Evolutionary conservation across 1,284 basidiomycete species (phyloP).

Genomic region (Marasmius fiardii): DNA sequence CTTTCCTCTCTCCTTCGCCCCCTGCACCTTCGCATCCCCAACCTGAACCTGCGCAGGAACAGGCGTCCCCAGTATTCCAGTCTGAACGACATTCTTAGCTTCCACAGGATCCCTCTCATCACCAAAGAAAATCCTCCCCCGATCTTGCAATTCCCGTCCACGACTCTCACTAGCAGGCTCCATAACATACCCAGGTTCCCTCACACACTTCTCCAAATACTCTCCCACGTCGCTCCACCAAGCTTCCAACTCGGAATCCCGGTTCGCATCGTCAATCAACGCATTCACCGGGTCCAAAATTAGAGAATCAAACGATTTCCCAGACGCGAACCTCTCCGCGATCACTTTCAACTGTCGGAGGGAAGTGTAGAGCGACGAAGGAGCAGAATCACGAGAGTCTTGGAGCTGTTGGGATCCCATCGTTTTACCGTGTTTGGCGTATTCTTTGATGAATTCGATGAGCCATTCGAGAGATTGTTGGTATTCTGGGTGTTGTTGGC

Average conservation of each 20-base stretch:
- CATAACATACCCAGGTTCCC: conserved; percentile 73
- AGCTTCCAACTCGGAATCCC: conserved; percentile 72
- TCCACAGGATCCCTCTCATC: background rate
- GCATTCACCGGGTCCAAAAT: conserved; percentile 74
- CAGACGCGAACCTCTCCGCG: conserved; percentile 91
- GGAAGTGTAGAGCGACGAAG: conserved; percentile 45
- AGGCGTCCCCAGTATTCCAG: too few relatives aligned
- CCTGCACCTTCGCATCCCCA: too few relatives aligned
- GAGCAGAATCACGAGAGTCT: conserved; percentile 9
- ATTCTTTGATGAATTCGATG: conserved; percentile 70
- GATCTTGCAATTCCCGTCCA: conserved; percentile 60
- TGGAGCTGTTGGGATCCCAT: conserved; percentile 36
- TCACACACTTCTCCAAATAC: conserved; percentile 61
- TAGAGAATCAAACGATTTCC: conserved; percentile 52
- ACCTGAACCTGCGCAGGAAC: too few relatives aligned
- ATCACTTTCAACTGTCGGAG: conserved; percentile 71
- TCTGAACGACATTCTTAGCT: background rate
- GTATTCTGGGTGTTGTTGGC: conserved; percentile 91
- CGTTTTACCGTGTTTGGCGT: conserved; percentile 62
- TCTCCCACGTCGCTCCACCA: conserved; percentile 76
- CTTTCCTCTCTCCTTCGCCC: conserved; percentile 46
- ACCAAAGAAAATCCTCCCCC: conserved; percentile 72
- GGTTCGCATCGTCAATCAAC: conserved; percentile 72
- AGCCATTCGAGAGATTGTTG: conserved; percentile 81
- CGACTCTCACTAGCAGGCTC: conserved; percentile 71